These are phyloP conservation scores for Mycena filopes DNA, from an alignment of 768 basidiomycete species.

Conservation along the genomic window DNA sequence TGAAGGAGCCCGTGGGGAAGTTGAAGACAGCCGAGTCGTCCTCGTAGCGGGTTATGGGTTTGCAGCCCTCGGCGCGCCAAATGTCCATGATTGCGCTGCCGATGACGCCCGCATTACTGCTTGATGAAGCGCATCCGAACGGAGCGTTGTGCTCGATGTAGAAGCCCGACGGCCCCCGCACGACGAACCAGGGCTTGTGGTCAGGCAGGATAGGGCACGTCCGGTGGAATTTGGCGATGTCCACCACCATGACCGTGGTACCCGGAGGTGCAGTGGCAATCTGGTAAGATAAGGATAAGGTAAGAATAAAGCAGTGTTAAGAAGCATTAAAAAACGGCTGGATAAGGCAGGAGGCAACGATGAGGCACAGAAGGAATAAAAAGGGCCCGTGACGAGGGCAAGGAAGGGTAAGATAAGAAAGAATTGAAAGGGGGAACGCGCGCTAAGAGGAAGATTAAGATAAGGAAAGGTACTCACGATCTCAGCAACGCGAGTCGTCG, in stretches of 20 bases:
- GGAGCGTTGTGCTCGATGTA: conserved; percentile 46
- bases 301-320: too few relatives aligned
- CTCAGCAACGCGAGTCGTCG: conserved; percentile 23
- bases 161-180: conserved; percentile 38
- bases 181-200: conserved; percentile 48
- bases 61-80: conserved; percentile 34
- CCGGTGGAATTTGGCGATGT: conserved; percentile 49
- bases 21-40: conserved; percentile 44
- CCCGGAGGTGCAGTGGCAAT: conserved; percentile 13
- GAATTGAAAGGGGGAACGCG: too few relatives aligned
- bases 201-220: conserved; percentile 44
- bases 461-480: conserved; percentile 19
- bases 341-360: neutral
- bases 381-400: too few relatives aligned
- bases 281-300: neutral
- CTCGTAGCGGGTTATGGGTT: conserved; percentile 38
- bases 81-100: conserved; percentile 43
- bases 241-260: conserved; percentile 11
- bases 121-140: conserved; percentile 41
- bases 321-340: too few relatives aligned
- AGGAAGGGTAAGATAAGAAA: neutral
- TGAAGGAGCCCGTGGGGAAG: conserved; percentile 3
- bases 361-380: neutral
- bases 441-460: neutral
- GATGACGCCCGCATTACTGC: conserved; percentile 46